Evolutionary conservation across 177 flowering plant genomes (phyloP).

Genomic region (Vitis hybrid): DNA sequence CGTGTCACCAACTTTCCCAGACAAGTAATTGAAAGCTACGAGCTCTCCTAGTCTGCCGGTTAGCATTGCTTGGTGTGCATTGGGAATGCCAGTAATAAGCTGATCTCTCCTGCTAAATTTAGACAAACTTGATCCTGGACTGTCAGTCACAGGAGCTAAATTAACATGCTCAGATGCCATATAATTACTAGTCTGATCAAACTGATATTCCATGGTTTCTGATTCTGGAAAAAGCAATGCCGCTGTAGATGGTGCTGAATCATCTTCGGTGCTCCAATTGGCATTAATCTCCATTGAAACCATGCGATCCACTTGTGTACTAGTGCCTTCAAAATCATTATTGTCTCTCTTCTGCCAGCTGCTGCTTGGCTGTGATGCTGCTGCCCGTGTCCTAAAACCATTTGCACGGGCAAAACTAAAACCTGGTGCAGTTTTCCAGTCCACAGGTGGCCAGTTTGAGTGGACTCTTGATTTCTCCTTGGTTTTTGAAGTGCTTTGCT

Average conservation of each 20-base stretch:
- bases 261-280: conserved; percentile 34
- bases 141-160: conserved; percentile 16
- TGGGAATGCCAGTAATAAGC: conserved; percentile 39
- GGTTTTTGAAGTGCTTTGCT: conserved; percentile 21
- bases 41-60: conserved; percentile 80
- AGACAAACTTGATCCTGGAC: conserved; percentile 9
- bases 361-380: conserved; percentile 13
- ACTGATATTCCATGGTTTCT: conserved; percentile 20
- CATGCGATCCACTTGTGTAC: conserved; percentile 10
- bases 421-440: conserved; percentile 83
- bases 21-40: conserved; percentile 67
- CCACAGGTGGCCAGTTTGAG: conserved; percentile 72
- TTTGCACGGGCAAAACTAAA: conserved; percentile 35
- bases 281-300: conserved; percentile 21
- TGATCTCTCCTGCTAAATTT: conserved; percentile 35
- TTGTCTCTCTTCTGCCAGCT: conserved; percentile 5
- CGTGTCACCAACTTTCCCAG: conserved; percentile 29
- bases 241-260: conserved; percentile 9
- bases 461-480: conserved; percentile 32
- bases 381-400: conserved; percentile 33
- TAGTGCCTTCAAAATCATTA: conserved; percentile 14
- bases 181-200: conserved; percentile 6
- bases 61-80: conserved; percentile 36
- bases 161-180: conserved; percentile 21
- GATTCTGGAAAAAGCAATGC: conserved; percentile 23